These are phyloP conservation scores for Dentipellis sp. DNA, from an alignment of 768 basidiomycete species.

Conservation along the genomic window DNA sequence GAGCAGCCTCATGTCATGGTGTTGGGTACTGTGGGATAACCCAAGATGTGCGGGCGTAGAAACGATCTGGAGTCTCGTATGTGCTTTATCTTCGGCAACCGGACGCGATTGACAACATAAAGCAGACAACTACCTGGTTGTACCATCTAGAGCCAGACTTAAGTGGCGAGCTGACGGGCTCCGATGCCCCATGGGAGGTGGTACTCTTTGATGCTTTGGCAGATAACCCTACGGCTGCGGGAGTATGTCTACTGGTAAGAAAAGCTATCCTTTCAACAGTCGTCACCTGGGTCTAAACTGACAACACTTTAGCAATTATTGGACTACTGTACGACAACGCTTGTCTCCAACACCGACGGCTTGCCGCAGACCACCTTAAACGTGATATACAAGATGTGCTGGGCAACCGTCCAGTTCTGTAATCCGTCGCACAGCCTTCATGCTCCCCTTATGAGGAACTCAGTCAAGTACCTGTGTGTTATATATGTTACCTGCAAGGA, in stretches of 20 bases:
- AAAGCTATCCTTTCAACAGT: neutral
- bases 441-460: neutral
- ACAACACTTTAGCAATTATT: slow-evolving; percentile 1
- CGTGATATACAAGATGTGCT: slow-evolving; percentile 9
- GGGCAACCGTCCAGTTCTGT: slow-evolving; percentile 8
- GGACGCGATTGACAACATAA: neutral
- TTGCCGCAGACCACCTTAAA: neutral
- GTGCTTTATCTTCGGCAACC: slow-evolving; percentile 9
- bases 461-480: slow-evolving; percentile 1
- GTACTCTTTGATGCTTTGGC: slow-evolving; percentile 7
- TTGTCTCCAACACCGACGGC: neutral
- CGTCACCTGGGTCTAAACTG: neutral
- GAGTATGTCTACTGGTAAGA: slow-evolving; percentile 11
- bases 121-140: slow-evolving; percentile 47
- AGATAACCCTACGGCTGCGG: slow-evolving; percentile 2
- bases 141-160: slow-evolving; percentile 25
- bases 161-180: neutral
- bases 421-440: slow-evolving; percentile 7
- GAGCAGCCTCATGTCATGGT: slow-evolving; percentile 51
- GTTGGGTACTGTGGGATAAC: slow-evolving; percentile 57
- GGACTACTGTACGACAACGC: neutral
- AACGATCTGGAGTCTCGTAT: slow-evolving; percentile 38
- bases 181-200: slow-evolving; percentile 12
- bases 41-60: slow-evolving; percentile 39
- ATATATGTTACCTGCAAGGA: slow-evolving; percentile 4